Percentiles rank a stretch among this genome's conserved stretches.
These are phyloP conservation scores for Zygoascus ofunaensis DNA, from an alignment of 805 yeast genomes.

Conservation along the genomic window DNA sequence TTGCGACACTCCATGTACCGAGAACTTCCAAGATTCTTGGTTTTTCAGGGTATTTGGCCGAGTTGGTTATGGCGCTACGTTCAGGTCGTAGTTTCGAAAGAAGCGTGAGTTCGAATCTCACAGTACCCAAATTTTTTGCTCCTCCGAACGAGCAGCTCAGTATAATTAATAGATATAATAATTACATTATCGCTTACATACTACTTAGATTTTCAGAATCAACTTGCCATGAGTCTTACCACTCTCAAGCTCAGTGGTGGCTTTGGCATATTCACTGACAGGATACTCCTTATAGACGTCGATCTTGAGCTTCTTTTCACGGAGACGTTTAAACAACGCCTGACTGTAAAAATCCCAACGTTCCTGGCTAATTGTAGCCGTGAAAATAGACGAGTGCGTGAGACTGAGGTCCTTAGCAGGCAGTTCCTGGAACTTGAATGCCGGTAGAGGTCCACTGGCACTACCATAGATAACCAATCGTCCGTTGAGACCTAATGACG, in stretches of 20 bases:
- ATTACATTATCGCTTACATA: no score
- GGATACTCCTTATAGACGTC: conserved; percentile 47
- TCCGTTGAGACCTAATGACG: conserved; percentile 54
- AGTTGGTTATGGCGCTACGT: conserved; percentile 8
- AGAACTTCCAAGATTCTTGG: no score
- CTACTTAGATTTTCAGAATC: conserved; percentile 41
- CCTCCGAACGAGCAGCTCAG: no score
- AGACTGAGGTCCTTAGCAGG: conserved; percentile 55
- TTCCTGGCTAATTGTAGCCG: conserved; percentile 44
- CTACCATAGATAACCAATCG: conserved; percentile 72
- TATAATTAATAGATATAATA: no score
- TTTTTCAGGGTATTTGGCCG: conserved; percentile 4
- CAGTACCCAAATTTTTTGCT: conserved; percentile 5
- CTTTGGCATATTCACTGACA: conserved; percentile 51
- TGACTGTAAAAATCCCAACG: conserved; percentile 41
- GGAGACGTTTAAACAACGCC: conserved; percentile 35
- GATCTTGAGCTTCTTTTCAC: conserved; percentile 42
- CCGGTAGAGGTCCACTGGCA: conserved; percentile 79
- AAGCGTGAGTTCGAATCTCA: conserved; percentile 7
- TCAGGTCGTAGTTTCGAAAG: conserved; percentile 7
- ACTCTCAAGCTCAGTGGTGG: conserved; percentile 52
- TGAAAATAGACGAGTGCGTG: conserved; percentile 50
- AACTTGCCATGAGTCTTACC: conserved; percentile 73
- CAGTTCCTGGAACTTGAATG: conserved; percentile 43
- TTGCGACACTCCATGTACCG: no score